Base-by-base conservation (phyloP, 106 monocot species). In the Acorus calamus region DNA sequence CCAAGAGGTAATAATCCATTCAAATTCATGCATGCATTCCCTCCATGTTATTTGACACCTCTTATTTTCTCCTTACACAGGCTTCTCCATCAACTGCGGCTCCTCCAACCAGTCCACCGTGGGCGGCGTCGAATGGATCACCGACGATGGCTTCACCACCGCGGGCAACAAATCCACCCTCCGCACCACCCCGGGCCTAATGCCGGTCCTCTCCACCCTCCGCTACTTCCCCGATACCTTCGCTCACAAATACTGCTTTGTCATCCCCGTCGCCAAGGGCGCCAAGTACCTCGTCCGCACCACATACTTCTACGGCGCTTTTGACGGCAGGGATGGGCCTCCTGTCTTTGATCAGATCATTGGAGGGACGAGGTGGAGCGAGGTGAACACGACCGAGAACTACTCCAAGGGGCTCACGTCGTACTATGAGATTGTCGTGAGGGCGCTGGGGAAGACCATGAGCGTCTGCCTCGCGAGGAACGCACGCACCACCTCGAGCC, bases 391-490 rank as follows among this genome's bases (percentile, higher is more conserved):
- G n/a, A 46, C 75, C 0, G 76, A 49, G 5, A 77, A 61, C 66
- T 96, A 76, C 44, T 76, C 78, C 6, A 66, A 61, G 3, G 81
- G 78, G 13, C 81, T 82, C 46, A 66, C 77, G 13, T 70, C 92
- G 3, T 93, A 88, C 71, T 93, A 80, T 12, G 92, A 93, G 69
- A 75, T 88, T 47, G 49, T 89, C 14, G 59, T 79, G 63, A 68
- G 46, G 2, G 67, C 80, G 2, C 60, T 59, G 2, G 69, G 82
- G 14, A 96, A 73, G 69, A 73, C 61, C 10, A 3, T 96, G 57
- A 87, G 87, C 57, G 74, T 96, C n/a, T 96, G 94, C 71, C 59
- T 96, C 59, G 94, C 90, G 5, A 78, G 90, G 76, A 92, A 82
- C 56, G 67, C 55, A 5, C 61, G 56, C 56, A 82, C 79, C 5